phyloP scores from a whole-genome alignment of 1,284 basidiomycete genomes.

The Trametes versicolor region DNA sequence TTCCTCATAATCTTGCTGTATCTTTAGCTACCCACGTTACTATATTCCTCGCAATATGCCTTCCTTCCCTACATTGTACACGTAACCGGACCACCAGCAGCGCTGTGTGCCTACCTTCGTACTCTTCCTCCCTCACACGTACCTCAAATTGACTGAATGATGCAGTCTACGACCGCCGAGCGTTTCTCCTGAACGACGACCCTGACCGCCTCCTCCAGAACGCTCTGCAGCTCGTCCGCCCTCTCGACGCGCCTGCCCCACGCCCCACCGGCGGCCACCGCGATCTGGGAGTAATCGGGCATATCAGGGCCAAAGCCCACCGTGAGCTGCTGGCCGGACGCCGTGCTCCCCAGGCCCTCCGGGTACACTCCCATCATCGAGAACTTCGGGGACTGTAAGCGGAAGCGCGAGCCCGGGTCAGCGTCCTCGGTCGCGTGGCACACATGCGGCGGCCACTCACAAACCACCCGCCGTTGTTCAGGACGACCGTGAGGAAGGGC shows the following conservation, averaged over 20 bases:
- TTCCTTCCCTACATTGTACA: constrained; percentile 9
- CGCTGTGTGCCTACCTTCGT: background rate
- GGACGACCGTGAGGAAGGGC: constrained; percentile 76
- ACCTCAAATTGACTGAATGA: constrained; percentile 50
- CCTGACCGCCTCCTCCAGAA: constrained; percentile 59
- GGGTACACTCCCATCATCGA: constrained; percentile 76
- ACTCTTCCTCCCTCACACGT: background rate
- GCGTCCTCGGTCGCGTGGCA: constrained; percentile 5
- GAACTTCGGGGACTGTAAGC: constrained; percentile 61
- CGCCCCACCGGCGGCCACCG: constrained; percentile 71
- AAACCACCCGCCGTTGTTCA: constrained; percentile 80
- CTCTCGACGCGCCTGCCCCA: constrained; percentile 62
- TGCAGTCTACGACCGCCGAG: constrained; percentile 70
- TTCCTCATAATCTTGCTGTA: constrained; percentile 21
- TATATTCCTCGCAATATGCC: constrained; percentile 10
- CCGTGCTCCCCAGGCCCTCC: constrained; percentile 59
- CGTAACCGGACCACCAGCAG: background rate
- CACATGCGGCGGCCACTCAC: constrained; percentile 42
- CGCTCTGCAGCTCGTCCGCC: constrained; percentile 50
- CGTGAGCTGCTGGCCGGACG: constrained; percentile 58
- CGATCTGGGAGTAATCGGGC: constrained; percentile 70
- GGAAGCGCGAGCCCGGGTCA: constrained; percentile 30
- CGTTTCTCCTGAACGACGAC: constrained; percentile 66
- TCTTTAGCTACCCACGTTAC: constrained; percentile 18
- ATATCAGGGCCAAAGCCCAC: constrained; percentile 72